Base-by-base conservation (phyloP, 345 rosid species). In the Aethionema arabicum region DNA sequence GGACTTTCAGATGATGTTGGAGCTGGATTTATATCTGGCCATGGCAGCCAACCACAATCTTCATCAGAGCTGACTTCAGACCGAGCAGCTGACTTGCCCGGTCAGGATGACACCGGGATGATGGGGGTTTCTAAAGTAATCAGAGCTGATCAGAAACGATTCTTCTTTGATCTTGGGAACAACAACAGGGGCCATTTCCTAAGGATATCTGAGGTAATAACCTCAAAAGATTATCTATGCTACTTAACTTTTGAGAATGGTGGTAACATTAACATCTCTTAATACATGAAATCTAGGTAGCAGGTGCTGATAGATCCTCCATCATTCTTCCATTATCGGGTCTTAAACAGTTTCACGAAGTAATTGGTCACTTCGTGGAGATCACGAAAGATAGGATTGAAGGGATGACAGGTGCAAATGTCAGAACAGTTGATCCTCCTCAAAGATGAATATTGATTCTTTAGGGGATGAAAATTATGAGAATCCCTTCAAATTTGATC, bases 1-100 rank as follows among this genome's bases (percentile, higher is more conserved):
- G 99, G 95, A 59, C 96, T 92, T 56, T 92, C 98, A 6, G 93
- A 93, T 79, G 99, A 93, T 72, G 99, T 93, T 3, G 99, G 97
- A 64, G 99, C 97, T 67, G 99, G 99, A 60, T 93, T 93, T 76
- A 93, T 93, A 74, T 78, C 99, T 72, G 99, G 99, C 36, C 91
- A 89, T 56, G 80, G 87, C 53, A 83, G 75, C 56, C 99, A 92
- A 62, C 81, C 88, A 33, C 70, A 76, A 68, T 63, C 91, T 37
- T 73, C 84, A 72, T 80, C 95, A 35, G 96, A 89, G 44, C 69
- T 81, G 72, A 81, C 77, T 70, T 85, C 66, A 38, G 98, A 93
- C 33, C 77, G 90, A 68, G 70, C 90, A 29, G 77, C 70, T 32
- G 97, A 93, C 41, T 76, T 78, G 72, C 80, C 93, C 0, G 70